Base-by-base conservation (phyloP, 129 eudicot genomes). In the Mikania micrantha region DNA sequence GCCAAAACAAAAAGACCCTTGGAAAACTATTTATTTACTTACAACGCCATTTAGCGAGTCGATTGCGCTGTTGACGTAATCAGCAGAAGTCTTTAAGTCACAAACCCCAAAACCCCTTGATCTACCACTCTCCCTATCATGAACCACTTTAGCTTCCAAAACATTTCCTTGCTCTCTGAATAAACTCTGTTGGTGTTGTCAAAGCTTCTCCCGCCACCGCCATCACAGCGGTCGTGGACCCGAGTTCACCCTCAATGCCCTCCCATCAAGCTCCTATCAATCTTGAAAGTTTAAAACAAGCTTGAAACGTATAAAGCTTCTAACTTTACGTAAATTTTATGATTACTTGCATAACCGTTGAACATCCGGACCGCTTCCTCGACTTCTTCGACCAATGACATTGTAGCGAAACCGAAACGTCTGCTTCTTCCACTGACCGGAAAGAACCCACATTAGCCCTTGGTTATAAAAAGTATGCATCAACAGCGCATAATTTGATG, bases 41-140 rank as follows among this genome's bases (percentile, higher is more conserved):
- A 93, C 98, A 67, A 64, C 75, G 58, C 96, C 98, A 71, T 93
- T 79, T 80, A 93, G 72, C 11, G 85, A 69, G 50, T 85, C 79
- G 56, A 93, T 78, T 16, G 98, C 98, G 65, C 72, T 77, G 58
- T 84, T 76, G 78, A 93, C 98, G 83, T 93, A 96, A 16, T 84
- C 86, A 21, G 98, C 74, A 50, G 86, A 80, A 67, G n/a, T n/a
- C 88, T 71, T 58, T 66, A 86, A 13, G 98, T 88, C 32, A 93
- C 98, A 74, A 93, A 93, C 44, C 98, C 98, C 98, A 31, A 93
- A 93, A 32, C 98, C 98, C 83, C 92, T 86, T 60, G 98, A 93
- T 36, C 91, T 85, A 42, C 98, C 96, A 74, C 90, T 88, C 10
- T 93, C 95, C 82, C 96, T 84, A 83, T 93, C 98, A 29, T 82